phyloP scores from a whole-genome alignment of 768 basidiomycete genomes.

The Phanerochaete sordida region DNA sequence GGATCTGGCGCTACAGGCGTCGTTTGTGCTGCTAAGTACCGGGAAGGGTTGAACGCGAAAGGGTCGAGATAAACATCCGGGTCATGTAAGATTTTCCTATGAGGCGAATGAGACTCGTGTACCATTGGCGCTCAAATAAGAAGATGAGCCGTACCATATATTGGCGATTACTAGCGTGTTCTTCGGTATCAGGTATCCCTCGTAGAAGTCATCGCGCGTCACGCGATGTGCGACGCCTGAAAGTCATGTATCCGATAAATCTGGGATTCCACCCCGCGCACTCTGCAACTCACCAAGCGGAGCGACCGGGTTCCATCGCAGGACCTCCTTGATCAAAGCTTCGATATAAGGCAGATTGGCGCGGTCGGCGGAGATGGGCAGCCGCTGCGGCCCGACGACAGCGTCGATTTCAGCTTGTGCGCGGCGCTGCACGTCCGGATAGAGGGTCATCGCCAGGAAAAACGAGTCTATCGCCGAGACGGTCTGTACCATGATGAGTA shows the following conservation, averaged over 20 bases:
- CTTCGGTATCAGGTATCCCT: slow-evolving; percentile 17
- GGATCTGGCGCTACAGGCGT: slow-evolving; percentile 16
- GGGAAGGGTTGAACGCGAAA: slow-evolving; percentile 17
- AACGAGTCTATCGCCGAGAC: slow-evolving; percentile 6
- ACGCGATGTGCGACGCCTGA: slow-evolving; percentile 18
- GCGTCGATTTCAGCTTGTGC: slow-evolving; percentile 18
- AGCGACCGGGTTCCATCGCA: slow-evolving; percentile 30
- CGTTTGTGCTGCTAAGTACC: slow-evolving; percentile 11
- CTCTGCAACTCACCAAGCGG: slow-evolving; percentile 1
- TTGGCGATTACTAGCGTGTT: slow-evolving; percentile 15
- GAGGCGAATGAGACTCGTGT: background rate
- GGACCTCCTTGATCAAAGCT: slow-evolving; percentile 22
- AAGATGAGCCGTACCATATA: slow-evolving; percentile 6
- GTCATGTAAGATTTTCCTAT: slow-evolving; percentile 18
- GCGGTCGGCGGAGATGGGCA: slow-evolving; percentile 7
- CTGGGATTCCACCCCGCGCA: background rate
- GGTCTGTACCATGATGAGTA: slow-evolving; percentile 1
- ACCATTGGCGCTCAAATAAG: background rate
- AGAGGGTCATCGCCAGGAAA: slow-evolving; percentile 14
- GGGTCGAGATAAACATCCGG: slow-evolving; percentile 12
- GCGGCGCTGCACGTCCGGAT: slow-evolving; percentile 13
- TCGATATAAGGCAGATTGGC: slow-evolving; percentile 10
- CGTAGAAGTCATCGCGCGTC: slow-evolving; percentile 16
- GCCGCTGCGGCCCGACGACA: slow-evolving; percentile 14
- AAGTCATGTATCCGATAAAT: too few species aligned